Percentiles rank a stretch among this genome's conserved stretches.
These are phyloP conservation scores for Pseudogymnoascus sp. DNA, from an alignment of 2,329 filamentous ascomycete genomes.

Conservation along the genomic window DNA sequence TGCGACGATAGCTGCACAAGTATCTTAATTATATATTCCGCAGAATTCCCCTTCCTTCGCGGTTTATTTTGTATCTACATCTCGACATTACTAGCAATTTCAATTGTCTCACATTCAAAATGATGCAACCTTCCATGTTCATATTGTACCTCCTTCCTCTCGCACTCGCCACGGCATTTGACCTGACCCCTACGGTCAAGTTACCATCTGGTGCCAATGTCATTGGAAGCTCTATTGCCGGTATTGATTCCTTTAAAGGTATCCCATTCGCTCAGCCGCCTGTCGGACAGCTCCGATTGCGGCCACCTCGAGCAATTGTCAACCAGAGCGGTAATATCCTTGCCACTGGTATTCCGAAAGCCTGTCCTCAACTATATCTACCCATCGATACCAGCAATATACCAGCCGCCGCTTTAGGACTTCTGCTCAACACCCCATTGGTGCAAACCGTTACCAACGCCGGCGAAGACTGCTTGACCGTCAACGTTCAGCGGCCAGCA, in stretches of 20 bases:
- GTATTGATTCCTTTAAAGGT: conserved; percentile 48
- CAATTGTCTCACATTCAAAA: no score
- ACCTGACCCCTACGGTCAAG: no score
- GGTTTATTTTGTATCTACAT: no score
- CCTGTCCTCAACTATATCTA: conserved; percentile 59
- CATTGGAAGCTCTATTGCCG: conserved; percentile 8
- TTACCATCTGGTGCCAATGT: conserved; percentile 9
- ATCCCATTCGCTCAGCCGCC: conserved; percentile 68
- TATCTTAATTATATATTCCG: no score
- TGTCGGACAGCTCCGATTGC: conserved; percentile 55
- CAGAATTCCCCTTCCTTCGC: no score
- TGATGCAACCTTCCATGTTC: no score
- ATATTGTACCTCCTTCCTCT: no score
- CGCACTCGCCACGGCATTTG: no score
- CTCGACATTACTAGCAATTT: no score
- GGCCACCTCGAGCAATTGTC: conserved; percentile 54
- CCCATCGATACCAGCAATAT: conserved; percentile 14
- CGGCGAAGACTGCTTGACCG: conserved; percentile 53
- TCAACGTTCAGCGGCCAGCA: conserved; percentile 49
- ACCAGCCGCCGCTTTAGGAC: conserved; percentile 38
- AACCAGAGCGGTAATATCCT: conserved; percentile 46
- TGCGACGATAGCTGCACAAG: no score
- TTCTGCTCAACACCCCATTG: conserved; percentile 36
- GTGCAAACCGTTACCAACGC: conserved; percentile 46
- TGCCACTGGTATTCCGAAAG: conserved; percentile 10